A percentile compares a stretch with the other conserved stretches of the same genome.
Evolutionary conservation across 768 basidiomycete genomes (phyloP).

Genomic region (Boletus huronensis): DNA sequence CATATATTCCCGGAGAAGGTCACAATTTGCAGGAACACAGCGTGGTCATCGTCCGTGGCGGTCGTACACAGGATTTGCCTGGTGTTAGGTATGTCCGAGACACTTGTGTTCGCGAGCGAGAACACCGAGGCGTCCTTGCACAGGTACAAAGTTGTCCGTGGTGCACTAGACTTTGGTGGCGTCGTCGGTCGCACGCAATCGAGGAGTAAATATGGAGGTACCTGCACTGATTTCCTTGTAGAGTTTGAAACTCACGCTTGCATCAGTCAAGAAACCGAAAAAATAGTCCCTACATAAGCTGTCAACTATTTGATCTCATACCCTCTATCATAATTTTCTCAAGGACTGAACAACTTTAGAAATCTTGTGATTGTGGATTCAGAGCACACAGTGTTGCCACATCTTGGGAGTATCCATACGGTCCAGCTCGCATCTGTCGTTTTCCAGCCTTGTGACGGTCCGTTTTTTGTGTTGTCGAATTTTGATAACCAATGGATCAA

Average conservation of each 20-base stretch:
- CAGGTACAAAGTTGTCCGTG: conserved; percentile 95
- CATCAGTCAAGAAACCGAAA: conserved; percentile 86
- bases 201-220: conserved; percentile 92
- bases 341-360: neutral
- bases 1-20: conserved; percentile 96
- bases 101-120: neutral
- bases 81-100: conserved; percentile 78
- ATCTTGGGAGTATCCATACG: neutral
- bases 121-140: neutral
- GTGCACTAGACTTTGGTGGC: conserved; percentile 86
- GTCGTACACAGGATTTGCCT: conserved; percentile 95
- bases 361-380: no score
- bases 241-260: conserved; percentile 7
- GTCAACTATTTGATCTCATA: neutral
- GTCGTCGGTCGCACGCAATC: conserved; percentile 79
- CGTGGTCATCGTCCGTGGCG: conserved; percentile 92
- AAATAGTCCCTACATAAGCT: conserved; percentile 37
- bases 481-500: neutral
- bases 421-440: neutral
- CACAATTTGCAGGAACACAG: conserved; percentile 98
- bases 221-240: conserved; percentile 15
- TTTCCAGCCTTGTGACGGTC: neutral
- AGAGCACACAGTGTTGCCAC: no score
- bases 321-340: neutral
- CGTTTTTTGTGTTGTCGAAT: neutral